Evolutionary conservation across 2,329 filamentous ascomycete genomes (phyloP), one percentile per base, ranked within the genome.

Genomic region (Tolypocladium paradoxum): DNA sequence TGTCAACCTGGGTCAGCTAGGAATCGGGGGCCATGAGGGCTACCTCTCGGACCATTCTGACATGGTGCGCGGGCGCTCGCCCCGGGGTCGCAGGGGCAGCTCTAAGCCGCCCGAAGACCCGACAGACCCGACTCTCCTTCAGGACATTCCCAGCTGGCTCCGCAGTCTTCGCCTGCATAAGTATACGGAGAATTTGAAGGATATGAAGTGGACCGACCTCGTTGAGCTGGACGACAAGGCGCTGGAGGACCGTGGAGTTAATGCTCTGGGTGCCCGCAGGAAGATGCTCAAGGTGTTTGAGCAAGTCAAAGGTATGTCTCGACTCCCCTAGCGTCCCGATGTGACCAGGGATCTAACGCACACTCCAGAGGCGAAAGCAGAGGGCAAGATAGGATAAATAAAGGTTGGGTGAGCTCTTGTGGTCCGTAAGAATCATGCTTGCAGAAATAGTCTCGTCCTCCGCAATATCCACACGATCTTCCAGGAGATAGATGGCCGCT

Each of bases 281-380:
- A 99, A 99, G 81, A 95, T 99, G 89, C 76, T 99, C 56, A 99
- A 99, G 82, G 93, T 97, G 53, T 97, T 97, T 71, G 93, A 97
- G 64, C 91, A 96, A 75, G 92, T 97, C 64, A 90, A 84, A 72
- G 87, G 82, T 84, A 72, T 58, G 73, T 62, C 43, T 20, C 40
- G 18, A 37, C 7, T 16, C n/a, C 12, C 20, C 14, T 38, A 4
- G 22, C 3, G 22, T 22, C 33, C 11, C 20, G 12, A 20, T n/a
- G 43, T 24, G 51, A n/a, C 43, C 27, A 20, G 48, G 36, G 20
- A 47, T 49, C 62, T 68, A 43, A 67, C 54, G 12, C 47, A 9
- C 18, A 2, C 11, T 29, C 54, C 62, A 84, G 86, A 89, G 65
- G 87, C 87, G 60, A 88, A 85, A 65, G 77, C 81, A 34, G 85